phyloP scores from a whole-genome alignment of 2,329 filamentous ascomycete species.

The Chaetomiaceae sp. region DNA sequence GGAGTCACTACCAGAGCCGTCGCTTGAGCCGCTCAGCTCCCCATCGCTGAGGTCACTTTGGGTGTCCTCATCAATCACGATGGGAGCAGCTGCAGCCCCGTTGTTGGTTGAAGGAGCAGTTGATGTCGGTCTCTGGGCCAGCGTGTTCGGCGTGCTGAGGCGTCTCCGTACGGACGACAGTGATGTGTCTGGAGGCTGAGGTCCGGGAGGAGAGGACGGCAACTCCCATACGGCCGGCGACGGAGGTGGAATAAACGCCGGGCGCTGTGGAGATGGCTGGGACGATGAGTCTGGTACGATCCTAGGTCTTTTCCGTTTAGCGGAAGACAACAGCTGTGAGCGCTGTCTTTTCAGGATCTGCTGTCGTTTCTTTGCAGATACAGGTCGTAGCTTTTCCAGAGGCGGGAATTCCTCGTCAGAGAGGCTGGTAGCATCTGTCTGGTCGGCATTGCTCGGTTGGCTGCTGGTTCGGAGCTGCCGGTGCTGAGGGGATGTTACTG shows the following conservation, averaged over 20 bases:
- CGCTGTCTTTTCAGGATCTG: conserved; percentile 23
- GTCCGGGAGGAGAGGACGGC: conserved; percentile 20
- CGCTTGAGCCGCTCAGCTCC: conserved; percentile 17
- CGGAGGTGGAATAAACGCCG: conserved; percentile 4
- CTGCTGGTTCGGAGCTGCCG: conserved; percentile 27
- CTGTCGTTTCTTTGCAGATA: conserved; percentile 14
- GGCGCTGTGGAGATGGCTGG: conserved; percentile 17
- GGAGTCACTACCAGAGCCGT: conserved; percentile 38
- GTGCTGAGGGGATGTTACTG: conserved; percentile 27
- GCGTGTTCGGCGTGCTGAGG: not conserved
- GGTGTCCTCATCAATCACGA: conserved; percentile 17
- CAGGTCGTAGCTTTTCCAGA: conserved; percentile 22
- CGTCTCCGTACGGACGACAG: not conserved
- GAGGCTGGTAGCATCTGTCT: conserved; percentile 32
- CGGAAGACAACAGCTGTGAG: conserved; percentile 22
- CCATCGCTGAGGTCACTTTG: conserved; percentile 20
- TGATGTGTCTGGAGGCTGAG: conserved; percentile 1
- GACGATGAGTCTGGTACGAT: conserved; percentile 14
- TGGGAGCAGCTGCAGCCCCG: conserved; percentile 4
- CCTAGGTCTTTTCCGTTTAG: conserved; percentile 27
- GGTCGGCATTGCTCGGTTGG: conserved; percentile 26
- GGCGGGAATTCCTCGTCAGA: conserved; percentile 32
- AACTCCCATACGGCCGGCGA: conserved; percentile 18
- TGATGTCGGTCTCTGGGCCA: not conserved
- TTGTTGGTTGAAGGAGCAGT: not conserved